Evolutionary conservation across 495 filamentous ascomycete genomes (phyloP).

Genomic region (Friedmanniomyces simplex): DNA sequence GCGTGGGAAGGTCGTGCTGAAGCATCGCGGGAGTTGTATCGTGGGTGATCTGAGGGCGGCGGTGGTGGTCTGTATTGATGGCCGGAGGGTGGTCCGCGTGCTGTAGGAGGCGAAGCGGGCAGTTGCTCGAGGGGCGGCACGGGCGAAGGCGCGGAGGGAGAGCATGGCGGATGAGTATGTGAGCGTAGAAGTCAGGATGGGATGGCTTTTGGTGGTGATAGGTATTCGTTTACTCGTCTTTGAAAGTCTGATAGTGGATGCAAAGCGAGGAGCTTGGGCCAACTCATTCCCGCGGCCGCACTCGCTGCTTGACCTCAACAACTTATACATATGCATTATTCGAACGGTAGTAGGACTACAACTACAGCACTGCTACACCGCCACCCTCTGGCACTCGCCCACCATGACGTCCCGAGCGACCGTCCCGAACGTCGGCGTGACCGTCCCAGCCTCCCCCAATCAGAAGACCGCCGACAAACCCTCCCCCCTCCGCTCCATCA

Average conservation of each 20-base stretch:
- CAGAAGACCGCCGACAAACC: conserved; percentile 38
- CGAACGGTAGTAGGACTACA: too few species aligned
- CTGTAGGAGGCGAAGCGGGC: conserved; percentile 6
- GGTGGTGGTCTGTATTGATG: conserved; percentile 1
- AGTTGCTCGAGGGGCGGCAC: conserved; percentile 14
- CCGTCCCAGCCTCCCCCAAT: not conserved
- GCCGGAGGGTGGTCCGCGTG: conserved; percentile 4
- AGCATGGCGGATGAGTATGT: conserved; percentile 10
- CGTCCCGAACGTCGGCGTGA: conserved; percentile 1
- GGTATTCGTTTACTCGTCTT: not conserved
- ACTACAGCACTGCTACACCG: not conserved
- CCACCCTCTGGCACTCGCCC: not conserved
- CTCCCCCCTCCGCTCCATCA: conserved; percentile 71
- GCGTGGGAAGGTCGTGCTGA: conserved; percentile 9
- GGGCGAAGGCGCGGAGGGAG: conserved; percentile 16
- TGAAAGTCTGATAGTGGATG: not conserved
- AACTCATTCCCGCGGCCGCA: not conserved
- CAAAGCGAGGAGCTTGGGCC: not conserved
- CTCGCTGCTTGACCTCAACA: not conserved
- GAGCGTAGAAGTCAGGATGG: not conserved
- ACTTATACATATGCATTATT: too few species aligned
- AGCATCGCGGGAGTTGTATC: conserved; percentile 2
- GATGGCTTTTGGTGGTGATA: not conserved
- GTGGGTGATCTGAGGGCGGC: not conserved
- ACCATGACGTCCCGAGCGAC: conserved; percentile 2